Evolutionary conservation across 1,139 yeast species (phyloP).

Genomic region (Sugiyamaella castrensis): DNA sequence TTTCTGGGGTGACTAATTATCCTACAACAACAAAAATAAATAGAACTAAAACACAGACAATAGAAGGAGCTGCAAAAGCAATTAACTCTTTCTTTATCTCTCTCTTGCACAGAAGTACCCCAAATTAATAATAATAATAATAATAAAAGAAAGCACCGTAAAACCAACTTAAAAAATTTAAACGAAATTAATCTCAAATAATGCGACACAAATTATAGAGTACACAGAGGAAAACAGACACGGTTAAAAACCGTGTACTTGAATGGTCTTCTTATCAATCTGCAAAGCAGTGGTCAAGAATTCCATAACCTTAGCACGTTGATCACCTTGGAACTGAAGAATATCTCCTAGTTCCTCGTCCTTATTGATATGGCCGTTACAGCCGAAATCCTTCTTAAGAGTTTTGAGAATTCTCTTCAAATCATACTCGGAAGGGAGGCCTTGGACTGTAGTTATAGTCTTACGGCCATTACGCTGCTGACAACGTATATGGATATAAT

Average conservation of each 20-base stretch:
- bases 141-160: background rate
- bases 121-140: background rate
- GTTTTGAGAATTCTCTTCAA: slow-evolving; percentile 90
- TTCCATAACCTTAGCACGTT: slow-evolving; percentile 93
- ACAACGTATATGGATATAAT: slow-evolving; percentile 96
- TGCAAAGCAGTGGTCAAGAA: slow-evolving; percentile 84
- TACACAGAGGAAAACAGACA: background rate
- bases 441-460: slow-evolving; percentile 97
- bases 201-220: background rate
- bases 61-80: background rate
- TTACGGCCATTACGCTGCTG: slow-evolving; percentile 99
- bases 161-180: background rate
- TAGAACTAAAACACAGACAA: background rate
- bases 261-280: slow-evolving; percentile 92
- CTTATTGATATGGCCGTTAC: slow-evolving; percentile 97
- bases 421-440: slow-evolving; percentile 93
- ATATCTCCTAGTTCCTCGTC: slow-evolving; percentile 96
- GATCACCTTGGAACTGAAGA: slow-evolving; percentile 98
- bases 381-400: slow-evolving; percentile 95
- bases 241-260: slow-evolving; percentile 90
- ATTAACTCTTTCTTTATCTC: background rate
- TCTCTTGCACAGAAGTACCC: background rate
- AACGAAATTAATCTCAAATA: background rate
- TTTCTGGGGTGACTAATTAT: background rate
- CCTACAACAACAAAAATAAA: slow-evolving; percentile 9